phyloP scores from a whole-genome alignment of 2,329 filamentous ascomycete genomes.

The Trichophyton rubrum region DNA sequence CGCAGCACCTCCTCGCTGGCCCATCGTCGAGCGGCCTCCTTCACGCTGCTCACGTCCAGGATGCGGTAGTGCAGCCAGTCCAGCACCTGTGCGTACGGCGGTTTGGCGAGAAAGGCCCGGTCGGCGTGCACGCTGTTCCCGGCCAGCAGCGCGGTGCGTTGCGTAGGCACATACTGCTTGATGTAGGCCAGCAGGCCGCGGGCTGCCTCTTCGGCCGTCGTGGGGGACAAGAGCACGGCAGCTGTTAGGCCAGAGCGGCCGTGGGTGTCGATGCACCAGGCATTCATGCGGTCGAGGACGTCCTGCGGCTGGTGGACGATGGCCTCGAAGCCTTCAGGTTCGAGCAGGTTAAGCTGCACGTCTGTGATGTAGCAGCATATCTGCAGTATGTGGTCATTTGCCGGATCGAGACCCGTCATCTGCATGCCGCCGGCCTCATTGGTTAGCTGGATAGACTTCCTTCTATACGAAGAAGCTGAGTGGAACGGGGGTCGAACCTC shows the following conservation, averaged over 20 bases:
- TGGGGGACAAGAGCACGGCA: conserved; percentile 59
- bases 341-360: conserved; percentile 60
- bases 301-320: conserved; percentile 61
- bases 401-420: conserved; percentile 83
- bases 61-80: conserved; percentile 80
- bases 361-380: conserved; percentile 89
- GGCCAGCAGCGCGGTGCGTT: conserved; percentile 59
- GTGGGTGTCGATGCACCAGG: conserved; percentile 80
- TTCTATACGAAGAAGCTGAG: not conserved
- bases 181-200: conserved; percentile 66
- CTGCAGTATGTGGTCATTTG: conserved; percentile 74
- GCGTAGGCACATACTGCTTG: conserved; percentile 53
- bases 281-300: conserved; percentile 66
- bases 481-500: conserved; percentile 36
- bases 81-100: conserved; percentile 60
- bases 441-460: not conserved
- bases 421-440: conserved; percentile 25
- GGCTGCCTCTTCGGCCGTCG: conserved; percentile 60
- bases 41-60: conserved; percentile 80
- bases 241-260: conserved; percentile 67
- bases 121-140: conserved; percentile 93
- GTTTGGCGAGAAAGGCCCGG: conserved; percentile 61
- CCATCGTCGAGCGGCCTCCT: conserved; percentile 82
- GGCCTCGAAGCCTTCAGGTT: conserved; percentile 64
- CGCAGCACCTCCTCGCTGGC: conserved; percentile 48